A percentile compares a stretch with the other conserved stretches of the same genome.
Conservation (phyloP, 768 basidiomycete species). For the Artomyces pyxidatus region DNA sequence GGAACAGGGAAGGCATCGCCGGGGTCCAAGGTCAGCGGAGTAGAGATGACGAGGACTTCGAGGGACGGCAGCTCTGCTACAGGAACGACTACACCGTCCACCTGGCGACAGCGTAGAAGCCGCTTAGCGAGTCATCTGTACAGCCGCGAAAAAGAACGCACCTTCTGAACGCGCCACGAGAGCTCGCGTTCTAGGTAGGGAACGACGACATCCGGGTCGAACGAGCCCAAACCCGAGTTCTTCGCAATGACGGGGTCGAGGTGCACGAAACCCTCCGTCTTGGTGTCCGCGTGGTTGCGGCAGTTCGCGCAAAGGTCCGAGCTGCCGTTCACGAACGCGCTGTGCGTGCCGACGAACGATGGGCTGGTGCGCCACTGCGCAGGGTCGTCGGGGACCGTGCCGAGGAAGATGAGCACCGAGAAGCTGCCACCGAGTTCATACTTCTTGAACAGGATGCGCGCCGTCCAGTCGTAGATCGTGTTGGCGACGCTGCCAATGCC, state of each 20-base stretch:
- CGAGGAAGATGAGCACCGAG: slow-evolving; percentile 39
- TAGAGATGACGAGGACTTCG: slow-evolving; percentile 6
- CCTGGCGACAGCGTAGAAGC: neutral
- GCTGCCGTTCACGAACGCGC: slow-evolving; percentile 33
- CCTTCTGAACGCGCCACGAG: slow-evolving; percentile 36
- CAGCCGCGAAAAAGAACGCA: slow-evolving; percentile 12
- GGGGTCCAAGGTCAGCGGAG: neutral
- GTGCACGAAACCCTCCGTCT: slow-evolving; percentile 34
- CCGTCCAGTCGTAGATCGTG: slow-evolving; percentile 31
- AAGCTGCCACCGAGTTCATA: slow-evolving; percentile 36
- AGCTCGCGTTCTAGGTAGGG: slow-evolving; percentile 34
- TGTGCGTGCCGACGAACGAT: slow-evolving; percentile 33
- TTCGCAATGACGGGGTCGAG: slow-evolving; percentile 28
- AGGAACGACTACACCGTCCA: neutral
- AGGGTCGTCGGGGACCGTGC: slow-evolving; percentile 29
- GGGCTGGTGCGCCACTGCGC: slow-evolving; percentile 27
- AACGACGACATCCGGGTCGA: slow-evolving; percentile 29
- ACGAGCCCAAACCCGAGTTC: slow-evolving; percentile 21
- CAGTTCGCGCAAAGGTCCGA: slow-evolving; percentile 33
- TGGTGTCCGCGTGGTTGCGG: slow-evolving; percentile 18
- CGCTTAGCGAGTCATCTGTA: neutral
- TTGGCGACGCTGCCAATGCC: too few relatives aligned
- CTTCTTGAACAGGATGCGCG: slow-evolving; percentile 33
- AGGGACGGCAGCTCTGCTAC: slow-evolving; percentile 2
- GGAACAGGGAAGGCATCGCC: slow-evolving; percentile 7